Percentiles rank a stretch among this genome's conserved stretches.
These are phyloP conservation scores for Petasospora fabianii DNA, from an alignment of 1,139 yeast species.

Conservation along the genomic window DNA sequence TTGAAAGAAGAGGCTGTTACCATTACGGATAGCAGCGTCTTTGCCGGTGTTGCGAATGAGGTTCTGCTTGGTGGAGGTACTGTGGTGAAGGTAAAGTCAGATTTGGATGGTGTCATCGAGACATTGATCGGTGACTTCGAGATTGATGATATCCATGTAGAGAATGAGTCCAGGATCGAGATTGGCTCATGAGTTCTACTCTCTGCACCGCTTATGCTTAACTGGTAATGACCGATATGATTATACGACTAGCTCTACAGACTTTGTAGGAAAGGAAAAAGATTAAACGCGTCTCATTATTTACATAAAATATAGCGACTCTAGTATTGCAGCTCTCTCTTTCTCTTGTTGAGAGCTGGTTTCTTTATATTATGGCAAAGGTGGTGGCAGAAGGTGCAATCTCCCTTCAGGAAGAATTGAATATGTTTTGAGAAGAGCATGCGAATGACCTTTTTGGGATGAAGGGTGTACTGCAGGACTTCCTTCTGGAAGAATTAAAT, in stretches of 20 bases:
- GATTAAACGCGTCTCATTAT: too few relatives aligned
- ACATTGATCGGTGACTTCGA: constrained; percentile 34
- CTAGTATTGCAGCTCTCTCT: too few relatives aligned
- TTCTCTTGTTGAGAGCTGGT: too few relatives aligned
- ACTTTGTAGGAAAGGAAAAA: background rate
- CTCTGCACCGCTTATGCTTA: too few relatives aligned
- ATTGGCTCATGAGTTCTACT: too few relatives aligned
- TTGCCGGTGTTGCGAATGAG: constrained; percentile 34
- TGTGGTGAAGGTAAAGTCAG: constrained; percentile 29
- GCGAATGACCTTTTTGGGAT: too few relatives aligned
- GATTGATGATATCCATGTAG: constrained; percentile 25
- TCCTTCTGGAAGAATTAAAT: background rate
- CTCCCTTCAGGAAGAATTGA: constrained; percentile 11
- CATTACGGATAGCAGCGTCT: constrained; percentile 30
- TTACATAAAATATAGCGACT: too few relatives aligned
- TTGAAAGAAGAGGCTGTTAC: constrained; percentile 32
- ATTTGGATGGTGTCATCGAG: constrained; percentile 31
- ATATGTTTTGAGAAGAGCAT: too few relatives aligned
- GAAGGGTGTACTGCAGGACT: background rate
- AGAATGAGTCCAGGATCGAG: constrained; percentile 24
- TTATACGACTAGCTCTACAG: background rate
- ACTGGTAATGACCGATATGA: background rate
- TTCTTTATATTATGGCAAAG: background rate
- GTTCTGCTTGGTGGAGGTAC: constrained; percentile 33
- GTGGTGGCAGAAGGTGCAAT: background rate